A percentile compares a stretch with the other conserved stretches of the same genome.
Conservation (phyloP, 768 basidiomycete species). For the Cytidiella melzeri region DNA sequence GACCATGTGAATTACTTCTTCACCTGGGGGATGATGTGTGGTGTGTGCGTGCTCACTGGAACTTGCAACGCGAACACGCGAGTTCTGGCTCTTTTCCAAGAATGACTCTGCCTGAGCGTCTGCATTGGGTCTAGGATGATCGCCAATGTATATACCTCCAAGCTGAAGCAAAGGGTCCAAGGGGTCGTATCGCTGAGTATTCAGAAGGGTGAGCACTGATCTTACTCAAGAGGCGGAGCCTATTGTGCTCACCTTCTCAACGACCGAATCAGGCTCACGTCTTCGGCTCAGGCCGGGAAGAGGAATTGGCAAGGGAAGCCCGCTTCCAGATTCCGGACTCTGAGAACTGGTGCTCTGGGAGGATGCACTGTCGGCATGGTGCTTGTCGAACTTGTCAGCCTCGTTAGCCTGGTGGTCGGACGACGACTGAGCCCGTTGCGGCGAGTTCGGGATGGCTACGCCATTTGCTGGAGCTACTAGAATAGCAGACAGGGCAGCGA, state of each 20-base stretch:
- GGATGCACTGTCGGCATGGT: background rate
- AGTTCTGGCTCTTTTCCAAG: background rate
- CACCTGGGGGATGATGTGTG: conserved; percentile 10
- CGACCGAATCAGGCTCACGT: background rate
- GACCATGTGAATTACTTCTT: conserved; percentile 11
- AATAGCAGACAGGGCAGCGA: conserved; percentile 40
- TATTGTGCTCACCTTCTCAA: background rate
- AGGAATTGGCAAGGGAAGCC: background rate
- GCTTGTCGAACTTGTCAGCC: background rate
- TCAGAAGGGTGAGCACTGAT: no score
- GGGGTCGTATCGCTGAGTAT: conserved; percentile 15
- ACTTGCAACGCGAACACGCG: conserved; percentile 20
- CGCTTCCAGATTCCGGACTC: background rate
- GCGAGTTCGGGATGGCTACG: conserved; percentile 29
- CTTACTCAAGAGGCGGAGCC: no score
- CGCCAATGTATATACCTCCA: conserved; percentile 16
- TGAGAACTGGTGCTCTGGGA: background rate
- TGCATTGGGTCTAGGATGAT: conserved; percentile 14
- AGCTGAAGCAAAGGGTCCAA: conserved; percentile 15
- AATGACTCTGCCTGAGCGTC: background rate
- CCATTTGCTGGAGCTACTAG: conserved; percentile 30
- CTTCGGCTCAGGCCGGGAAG: background rate
- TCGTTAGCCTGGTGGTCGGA: background rate
- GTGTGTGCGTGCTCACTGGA: conserved; percentile 20
- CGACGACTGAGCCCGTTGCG: background rate